phyloP scores from a whole-genome alignment of 306 rosid species.

The Medicago ruthenica region DNA sequence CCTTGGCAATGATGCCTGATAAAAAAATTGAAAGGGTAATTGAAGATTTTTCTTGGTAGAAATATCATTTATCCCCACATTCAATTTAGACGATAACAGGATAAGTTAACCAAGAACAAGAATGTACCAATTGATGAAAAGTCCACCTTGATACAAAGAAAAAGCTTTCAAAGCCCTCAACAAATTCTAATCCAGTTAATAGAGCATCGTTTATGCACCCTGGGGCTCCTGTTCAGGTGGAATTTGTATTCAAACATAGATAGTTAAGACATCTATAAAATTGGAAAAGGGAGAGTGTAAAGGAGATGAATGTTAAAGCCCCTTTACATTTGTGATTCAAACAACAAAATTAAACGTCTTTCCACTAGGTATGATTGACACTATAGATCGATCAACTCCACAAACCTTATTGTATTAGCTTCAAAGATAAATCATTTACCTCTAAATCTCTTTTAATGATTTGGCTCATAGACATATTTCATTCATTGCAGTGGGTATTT shows the following conservation, averaged over 20 bases:
- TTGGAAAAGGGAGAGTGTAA: neutral
- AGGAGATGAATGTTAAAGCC: constrained; percentile 26
- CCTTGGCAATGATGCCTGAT: constrained; percentile 32
- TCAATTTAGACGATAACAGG: constrained; percentile 34
- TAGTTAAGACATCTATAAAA: neutral
- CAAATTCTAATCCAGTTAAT: constrained; percentile 90
- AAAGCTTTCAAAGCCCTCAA: constrained; percentile 79
- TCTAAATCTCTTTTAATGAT: neutral
- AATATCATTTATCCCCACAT: constrained; percentile 9
- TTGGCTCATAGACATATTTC: too few relatives aligned
- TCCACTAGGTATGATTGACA: neutral
- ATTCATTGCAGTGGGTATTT: neutral
- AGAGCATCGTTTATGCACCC: constrained; percentile 89
- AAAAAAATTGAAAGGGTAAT: constrained; percentile 19
- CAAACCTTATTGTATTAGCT: neutral
- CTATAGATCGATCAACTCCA: neutral
- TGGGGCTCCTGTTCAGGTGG: constrained; percentile 83
- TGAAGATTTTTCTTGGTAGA: constrained; percentile 37
- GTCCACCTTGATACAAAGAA: constrained; percentile 94
- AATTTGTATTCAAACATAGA: neutral
- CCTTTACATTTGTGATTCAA: constrained; percentile 16
- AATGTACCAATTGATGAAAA: constrained; percentile 93
- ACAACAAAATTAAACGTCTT: neutral
- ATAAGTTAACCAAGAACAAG: constrained; percentile 38
- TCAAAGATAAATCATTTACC: neutral